A percentile compares a stretch with the other conserved stretches of the same genome.
Conservation (phyloP, 768 basidiomycete species). For the Lentinula guzmanii region DNA sequence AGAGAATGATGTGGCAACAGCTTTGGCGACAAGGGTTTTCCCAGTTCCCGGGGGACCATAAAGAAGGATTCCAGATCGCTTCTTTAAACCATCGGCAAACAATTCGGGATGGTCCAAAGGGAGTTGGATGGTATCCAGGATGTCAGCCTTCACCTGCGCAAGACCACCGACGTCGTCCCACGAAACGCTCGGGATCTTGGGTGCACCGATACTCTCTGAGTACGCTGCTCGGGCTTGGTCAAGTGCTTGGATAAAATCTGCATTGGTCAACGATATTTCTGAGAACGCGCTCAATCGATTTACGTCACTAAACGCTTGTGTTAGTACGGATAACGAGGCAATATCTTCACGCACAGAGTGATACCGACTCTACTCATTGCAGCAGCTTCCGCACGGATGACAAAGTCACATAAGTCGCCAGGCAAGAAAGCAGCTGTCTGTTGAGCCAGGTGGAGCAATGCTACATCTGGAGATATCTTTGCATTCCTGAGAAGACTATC, state of each 20-base stretch:
- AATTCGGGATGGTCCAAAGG: conserved; percentile 88
- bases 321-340: neutral
- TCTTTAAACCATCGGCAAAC: conserved; percentile 88
- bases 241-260: conserved; percentile 72
- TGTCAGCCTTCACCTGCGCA: conserved; percentile 81
- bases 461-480: conserved; percentile 69
- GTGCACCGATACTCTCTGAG: conserved; percentile 93
- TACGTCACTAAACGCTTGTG: neutral
- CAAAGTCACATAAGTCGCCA: conserved; percentile 69
- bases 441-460: conserved; percentile 61
- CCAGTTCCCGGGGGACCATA: conserved; percentile 97
- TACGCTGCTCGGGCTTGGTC: conserved; percentile 69
- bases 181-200: conserved; percentile 89
- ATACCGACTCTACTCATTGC: conserved; percentile 43
- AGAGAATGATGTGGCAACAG: conserved; percentile 91
- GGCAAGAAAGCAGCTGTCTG: conserved; percentile 92
- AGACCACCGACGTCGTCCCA: conserved; percentile 99
- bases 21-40: conserved; percentile 92
- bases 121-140: conserved; percentile 92
- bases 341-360: conserved; percentile 25
- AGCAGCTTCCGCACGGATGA: conserved; percentile 48
- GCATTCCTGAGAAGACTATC: conserved; percentile 31
- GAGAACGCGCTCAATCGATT: conserved; percentile 6
- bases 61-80: conserved; percentile 87
- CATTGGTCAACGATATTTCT: conserved; percentile 39